Evolutionary conservation across 2,329 filamentous ascomycete species (phyloP), one percentile per base, ranked within the genome.

Genomic region (Lizonia empirigonia): DNA sequence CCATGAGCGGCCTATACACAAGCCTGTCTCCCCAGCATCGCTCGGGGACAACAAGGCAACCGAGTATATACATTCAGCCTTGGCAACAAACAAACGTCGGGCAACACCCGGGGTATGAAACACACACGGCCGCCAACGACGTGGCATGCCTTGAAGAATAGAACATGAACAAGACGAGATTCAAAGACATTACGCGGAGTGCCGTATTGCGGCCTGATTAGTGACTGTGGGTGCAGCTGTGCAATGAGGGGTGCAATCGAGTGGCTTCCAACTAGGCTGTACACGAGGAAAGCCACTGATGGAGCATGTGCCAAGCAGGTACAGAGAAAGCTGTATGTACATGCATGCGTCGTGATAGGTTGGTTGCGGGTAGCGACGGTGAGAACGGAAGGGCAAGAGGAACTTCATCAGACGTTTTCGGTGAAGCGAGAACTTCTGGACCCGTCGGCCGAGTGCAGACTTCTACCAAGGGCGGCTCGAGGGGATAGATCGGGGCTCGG

Each of bases 351-450:
- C 59, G 64, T 64, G 49, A 64, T 53, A 65, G 50, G 45, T 41
- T 24, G 18, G 38, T 50, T 50, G 55, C 56, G 51, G 49, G 53
- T 44, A 65, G 59, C 36, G 62, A 65, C 57, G 55, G 64, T 58
- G 50, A 59, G 55, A 64, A 64, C 42, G 38, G 53, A 53, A 65
- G 12, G 45, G 45, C 44, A 33, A 49, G 37, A 35, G 56, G 18
- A 38, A 46, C 29, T 45, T 64, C 62, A 53, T 73, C 60, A 74
- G 36, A 78, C 77, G 63, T 78, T 76, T 69, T 79, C 77, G 30
- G 75, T 78, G 56, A 79, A 79, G 48, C 70, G 70, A 30, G 76
- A 78, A 38, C 74, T 68, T 62, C 76, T 71, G 20, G 76, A 78
- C 29, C 76, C 76, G 59, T 78, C 77, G 48, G 74, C 71, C 4